phyloP scores from a whole-genome alignment of 768 basidiomycete species.

The Wakefieldia striispora region DNA sequence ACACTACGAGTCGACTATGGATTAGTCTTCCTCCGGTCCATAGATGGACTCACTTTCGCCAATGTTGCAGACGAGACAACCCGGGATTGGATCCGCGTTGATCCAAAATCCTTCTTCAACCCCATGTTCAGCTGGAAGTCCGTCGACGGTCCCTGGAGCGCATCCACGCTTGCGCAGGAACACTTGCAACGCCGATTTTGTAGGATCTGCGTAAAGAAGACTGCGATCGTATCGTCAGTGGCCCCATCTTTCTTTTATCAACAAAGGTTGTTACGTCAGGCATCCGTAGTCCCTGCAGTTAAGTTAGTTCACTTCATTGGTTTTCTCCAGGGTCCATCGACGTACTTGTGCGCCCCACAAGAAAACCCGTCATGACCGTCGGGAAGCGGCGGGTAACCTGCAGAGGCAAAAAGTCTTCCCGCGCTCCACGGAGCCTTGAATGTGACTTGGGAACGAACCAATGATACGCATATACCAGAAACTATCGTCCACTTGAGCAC shows the following conservation, averaged over 20 bases:
- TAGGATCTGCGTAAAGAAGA: conserved; percentile 84
- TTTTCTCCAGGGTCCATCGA: not conserved
- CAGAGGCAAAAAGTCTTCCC: not conserved
- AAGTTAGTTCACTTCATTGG: not conserved
- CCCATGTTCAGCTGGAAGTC: conserved; percentile 51
- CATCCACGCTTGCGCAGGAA: conserved; percentile 51
- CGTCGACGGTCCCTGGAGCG: conserved; percentile 27
- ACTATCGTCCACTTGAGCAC: conserved; percentile 71
- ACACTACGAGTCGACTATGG: conserved; percentile 51
- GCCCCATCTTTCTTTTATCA: not conserved
- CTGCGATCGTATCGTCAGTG: conserved; percentile 38
- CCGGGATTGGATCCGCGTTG: conserved; percentile 77
- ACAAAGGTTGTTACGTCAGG: conserved; percentile 56
- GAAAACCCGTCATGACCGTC: conserved; percentile 77
- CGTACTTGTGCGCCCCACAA: conserved; percentile 87
- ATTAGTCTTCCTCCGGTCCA: conserved; percentile 1
- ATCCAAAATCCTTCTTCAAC: conserved; percentile 72
- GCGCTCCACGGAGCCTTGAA: not conserved
- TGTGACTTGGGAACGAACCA: conserved; percentile 39
- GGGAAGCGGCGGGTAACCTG: conserved; percentile 87
- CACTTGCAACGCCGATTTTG: conserved; percentile 78
- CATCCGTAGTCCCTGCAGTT: conserved; percentile 81
- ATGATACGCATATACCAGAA: conserved; percentile 92
- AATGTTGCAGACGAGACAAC: conserved; percentile 86
- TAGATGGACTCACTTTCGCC: conserved; percentile 68